Percentiles rank a stretch among this genome's conserved stretches.
These are phyloP conservation scores for Theileria parva DNA, from an alignment of 169 alveolate genomes.

Conservation along the genomic window DNA sequence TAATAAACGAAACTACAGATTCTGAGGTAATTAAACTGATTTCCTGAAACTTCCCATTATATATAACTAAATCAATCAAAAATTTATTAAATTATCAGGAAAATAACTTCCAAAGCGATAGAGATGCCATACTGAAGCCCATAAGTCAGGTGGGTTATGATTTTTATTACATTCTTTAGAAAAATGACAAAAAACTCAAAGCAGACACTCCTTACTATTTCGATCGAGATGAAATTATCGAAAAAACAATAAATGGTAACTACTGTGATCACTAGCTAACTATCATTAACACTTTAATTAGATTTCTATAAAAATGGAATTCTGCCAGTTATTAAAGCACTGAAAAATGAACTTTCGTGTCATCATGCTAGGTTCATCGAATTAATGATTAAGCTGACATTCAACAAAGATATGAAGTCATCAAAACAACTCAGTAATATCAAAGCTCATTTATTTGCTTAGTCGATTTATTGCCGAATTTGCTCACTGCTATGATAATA, in stretches of 20 bases:
- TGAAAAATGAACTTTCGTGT: slow-evolving; percentile 14
- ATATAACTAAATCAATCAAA: not conserved
- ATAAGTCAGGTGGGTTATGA: not conserved
- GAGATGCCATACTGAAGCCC: not conserved
- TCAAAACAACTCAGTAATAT: slow-evolving; percentile 12
- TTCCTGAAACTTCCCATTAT: not conserved
- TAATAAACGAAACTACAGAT: slow-evolving; percentile 15
- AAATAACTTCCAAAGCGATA: not conserved
- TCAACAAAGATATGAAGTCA: slow-evolving; percentile 15
- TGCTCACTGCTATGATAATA: slow-evolving; percentile 4
- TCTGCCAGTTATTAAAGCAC: slow-evolving; percentile 1
- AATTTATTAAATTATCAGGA: not conserved
- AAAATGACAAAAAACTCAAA: not conserved
- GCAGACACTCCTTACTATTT: not conserved
- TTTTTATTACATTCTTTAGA: not conserved
- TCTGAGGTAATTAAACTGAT: slow-evolving; percentile 4
- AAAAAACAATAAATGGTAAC: not conserved
- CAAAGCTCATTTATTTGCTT: not conserved
- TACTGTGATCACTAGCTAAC: not conserved
- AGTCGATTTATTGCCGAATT: slow-evolving; percentile 18
- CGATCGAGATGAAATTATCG: slow-evolving; percentile 5
- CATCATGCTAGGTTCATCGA: slow-evolving; percentile 25
- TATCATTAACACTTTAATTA: not conserved
- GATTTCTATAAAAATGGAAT: slow-evolving; percentile 20
- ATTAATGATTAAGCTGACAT: slow-evolving; percentile 8